Base-by-base conservation (phyloP, 192 early-diverging fungal genomes). In the Backusella liffmaniae region DNA sequence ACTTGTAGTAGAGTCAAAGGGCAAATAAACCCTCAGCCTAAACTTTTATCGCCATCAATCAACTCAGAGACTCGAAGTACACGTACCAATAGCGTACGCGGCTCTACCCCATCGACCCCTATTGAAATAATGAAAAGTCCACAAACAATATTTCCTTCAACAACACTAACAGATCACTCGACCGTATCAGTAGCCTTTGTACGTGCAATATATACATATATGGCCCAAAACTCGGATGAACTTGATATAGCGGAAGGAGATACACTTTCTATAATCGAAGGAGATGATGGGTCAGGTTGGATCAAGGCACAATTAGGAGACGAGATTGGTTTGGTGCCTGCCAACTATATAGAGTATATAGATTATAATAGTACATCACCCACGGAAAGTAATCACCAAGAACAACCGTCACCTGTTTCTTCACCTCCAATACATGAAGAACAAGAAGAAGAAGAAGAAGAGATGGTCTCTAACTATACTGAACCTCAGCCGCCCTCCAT, bases 191-290 rank as follows among this genome's bases (percentile, higher is more conserved):
- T 49, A 4, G 9, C 56, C 3, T 62, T 62, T 29, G 26, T 90
- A 56, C 81, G 67, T 67, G 91, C 85, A 15, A 73, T 90, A n/a
- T 93, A 91, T 75, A 89, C 90, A 68, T 91, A 92, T 76, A 78
- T 79, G 37, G 83, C 86, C 5, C 80, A 73, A n/a, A 83, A 68
- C 42, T 77, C 76, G 12, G 90, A 87, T 34, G 91, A 92, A 56
- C 77, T 93, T 2, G 76, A 80, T 36, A 84, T 93, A 7, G 78
- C 73, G 16, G 83, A 84, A 49, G 90, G 90, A 6, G 88, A 93
- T 35, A 44, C 77, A 5, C 74, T 93, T 1, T 83, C 81, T 23
- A 78, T 92, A 5, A 9, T 91, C 7, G 88, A 90, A 66, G 80
- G 74, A 23, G 89, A 88, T 66, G 90, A 88, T 73, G 90, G 86